Evolutionary conservation across 2,329 filamentous ascomycete species (phyloP).

Genomic region (Alternaria dauci): DNA sequence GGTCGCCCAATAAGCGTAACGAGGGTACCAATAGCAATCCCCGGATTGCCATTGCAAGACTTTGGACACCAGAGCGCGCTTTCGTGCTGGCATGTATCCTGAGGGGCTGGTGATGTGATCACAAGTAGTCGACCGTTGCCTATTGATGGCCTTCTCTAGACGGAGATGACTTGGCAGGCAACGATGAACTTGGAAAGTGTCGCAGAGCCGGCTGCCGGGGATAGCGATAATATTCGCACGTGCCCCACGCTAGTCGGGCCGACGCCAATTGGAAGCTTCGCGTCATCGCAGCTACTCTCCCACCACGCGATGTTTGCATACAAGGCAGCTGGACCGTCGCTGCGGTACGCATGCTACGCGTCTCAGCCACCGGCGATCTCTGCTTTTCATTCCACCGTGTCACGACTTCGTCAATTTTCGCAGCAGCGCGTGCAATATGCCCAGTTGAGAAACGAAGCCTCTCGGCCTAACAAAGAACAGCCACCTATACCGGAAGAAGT

Average conservation of each 20-base stretch:
- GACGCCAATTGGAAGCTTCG: constrained; percentile 19
- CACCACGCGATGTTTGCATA: constrained; percentile 17
- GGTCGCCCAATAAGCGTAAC: not conserved
- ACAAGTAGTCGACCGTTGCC: not conserved
- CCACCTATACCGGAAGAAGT: constrained; percentile 14
- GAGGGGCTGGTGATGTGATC: not conserved
- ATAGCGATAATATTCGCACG: constrained; percentile 1
- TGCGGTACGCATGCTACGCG: constrained; percentile 8
- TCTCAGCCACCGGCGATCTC: constrained; percentile 1
- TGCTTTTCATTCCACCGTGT: not conserved
- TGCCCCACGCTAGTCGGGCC: constrained; percentile 16
- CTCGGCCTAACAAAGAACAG: constrained; percentile 13
- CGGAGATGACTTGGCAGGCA: not conserved
- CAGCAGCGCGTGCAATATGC: constrained; percentile 14
- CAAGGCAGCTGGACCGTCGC: constrained; percentile 7
- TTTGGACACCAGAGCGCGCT: no score
- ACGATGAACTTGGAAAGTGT: not conserved
- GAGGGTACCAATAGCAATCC: not conserved
- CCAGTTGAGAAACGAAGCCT: constrained; percentile 7
- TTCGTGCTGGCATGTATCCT: no score
- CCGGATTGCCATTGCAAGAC: not conserved
- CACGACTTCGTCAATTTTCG: constrained; percentile 9
- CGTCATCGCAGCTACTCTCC: constrained; percentile 12
- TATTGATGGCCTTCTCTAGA: not conserved
- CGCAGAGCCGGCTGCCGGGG: not conserved